phyloP scores from a whole-genome alignment of 225 moss, liverwort and hornwort genomes.

The Anthoceros angustus region DNA sequence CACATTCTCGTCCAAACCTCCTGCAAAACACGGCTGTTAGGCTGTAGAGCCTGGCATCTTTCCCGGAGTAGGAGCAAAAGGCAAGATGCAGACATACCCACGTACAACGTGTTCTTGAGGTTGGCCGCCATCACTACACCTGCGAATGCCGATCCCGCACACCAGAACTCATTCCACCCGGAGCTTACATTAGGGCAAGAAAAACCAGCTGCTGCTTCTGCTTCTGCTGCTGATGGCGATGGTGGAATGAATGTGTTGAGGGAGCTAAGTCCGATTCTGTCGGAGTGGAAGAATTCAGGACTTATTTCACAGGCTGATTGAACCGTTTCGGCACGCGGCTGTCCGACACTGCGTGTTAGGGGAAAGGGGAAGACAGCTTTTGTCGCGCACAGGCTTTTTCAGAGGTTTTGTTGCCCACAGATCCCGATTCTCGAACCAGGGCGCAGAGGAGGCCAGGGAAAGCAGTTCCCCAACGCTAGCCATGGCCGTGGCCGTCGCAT shows the following conservation, averaged over 20 bases:
- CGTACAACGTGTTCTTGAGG: constrained; percentile 42
- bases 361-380: too few species aligned
- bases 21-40: constrained; percentile 15
- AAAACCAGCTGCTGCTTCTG: too few species aligned
- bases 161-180: too few species aligned
- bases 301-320: not conserved
- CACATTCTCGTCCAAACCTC: constrained; percentile 89
- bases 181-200: too few species aligned
- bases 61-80: not conserved
- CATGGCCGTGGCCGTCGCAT: too few species aligned
- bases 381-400: too few species aligned
- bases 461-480: too few species aligned
- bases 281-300: not conserved
- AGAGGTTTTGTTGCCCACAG: too few species aligned
- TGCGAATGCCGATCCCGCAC: not conserved
- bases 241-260: not conserved
- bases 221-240: too few species aligned
- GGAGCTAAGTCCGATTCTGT: not conserved
- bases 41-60: not conserved
- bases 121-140: constrained; percentile 16
- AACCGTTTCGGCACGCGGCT: not conserved
- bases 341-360: not conserved
- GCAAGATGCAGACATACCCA: constrained; percentile 13
- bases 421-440: too few species aligned
- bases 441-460: too few species aligned